A percentile compares a stretch with the other conserved stretches of the same genome.
Conservation (phyloP, 495 filamentous ascomycete species). For the Margaritispora aquatica region DNA sequence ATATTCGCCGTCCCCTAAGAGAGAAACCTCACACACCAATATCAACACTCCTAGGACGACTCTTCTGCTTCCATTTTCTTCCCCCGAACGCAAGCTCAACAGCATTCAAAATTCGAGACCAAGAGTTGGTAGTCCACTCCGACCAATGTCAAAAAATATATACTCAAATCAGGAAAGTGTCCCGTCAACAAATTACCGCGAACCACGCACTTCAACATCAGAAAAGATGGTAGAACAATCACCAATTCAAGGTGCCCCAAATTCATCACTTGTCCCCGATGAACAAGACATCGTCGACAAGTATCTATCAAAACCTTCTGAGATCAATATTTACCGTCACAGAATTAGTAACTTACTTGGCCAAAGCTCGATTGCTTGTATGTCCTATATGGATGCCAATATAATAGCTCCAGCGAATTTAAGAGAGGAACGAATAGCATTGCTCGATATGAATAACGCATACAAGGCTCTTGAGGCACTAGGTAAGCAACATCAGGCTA, state of each 20-base stretch:
- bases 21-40: slow-evolving; percentile 5
- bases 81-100: neutral
- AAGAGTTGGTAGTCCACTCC: slow-evolving; percentile 19
- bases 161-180: slow-evolving; percentile 12
- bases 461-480: slow-evolving; percentile 7
- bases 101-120: slow-evolving; percentile 3
- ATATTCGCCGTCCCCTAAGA: slow-evolving; percentile 5
- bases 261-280: slow-evolving; percentile 3
- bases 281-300: slow-evolving; percentile 22
- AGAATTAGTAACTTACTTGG: slow-evolving; percentile 18
- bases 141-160: slow-evolving; percentile 16
- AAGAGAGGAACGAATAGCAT: slow-evolving; percentile 15
- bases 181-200: slow-evolving; percentile 29
- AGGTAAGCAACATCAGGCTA: neutral
- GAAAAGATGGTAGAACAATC: neutral
- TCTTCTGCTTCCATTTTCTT: slow-evolving; percentile 1
- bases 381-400: slow-evolving; percentile 11
- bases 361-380: slow-evolving; percentile 18
- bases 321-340: slow-evolving; percentile 17
- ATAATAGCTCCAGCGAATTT: slow-evolving; percentile 8
- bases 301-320: slow-evolving; percentile 19
- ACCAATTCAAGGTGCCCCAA: slow-evolving; percentile 5
- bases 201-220: slow-evolving; percentile 17
- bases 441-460: slow-evolving; percentile 15
- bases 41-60: slow-evolving; percentile 3